phyloP scores from a whole-genome alignment of 2,329 filamentous ascomycete species.

The Talaromyces sp. region DNA sequence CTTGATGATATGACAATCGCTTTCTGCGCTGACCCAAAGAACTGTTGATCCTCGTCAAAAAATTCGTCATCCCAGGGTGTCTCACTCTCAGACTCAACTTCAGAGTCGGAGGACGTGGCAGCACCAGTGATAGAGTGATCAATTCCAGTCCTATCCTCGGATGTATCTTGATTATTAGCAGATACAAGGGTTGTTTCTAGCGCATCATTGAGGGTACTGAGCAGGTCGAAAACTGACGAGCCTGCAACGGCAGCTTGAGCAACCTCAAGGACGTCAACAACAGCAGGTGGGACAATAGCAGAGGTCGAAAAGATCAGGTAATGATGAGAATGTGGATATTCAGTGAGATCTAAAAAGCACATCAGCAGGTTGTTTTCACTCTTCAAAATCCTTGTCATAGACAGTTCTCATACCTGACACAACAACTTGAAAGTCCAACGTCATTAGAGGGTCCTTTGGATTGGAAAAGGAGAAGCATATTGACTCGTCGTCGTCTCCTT shows the following conservation, averaged over 20 bases:
- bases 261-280: conserved; percentile 38
- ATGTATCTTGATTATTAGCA: conserved; percentile 1
- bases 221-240: conserved; percentile 43
- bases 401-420: conserved; percentile 32
- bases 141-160: background rate
- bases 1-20: conserved; percentile 18
- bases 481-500: conserved; percentile 67
- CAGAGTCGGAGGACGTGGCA: background rate
- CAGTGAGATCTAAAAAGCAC: conserved; percentile 47
- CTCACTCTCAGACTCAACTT: conserved; percentile 14
- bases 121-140: background rate
- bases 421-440: conserved; percentile 34
- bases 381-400: background rate
- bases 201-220: conserved; percentile 42
- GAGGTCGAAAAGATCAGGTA: conserved; percentile 53
- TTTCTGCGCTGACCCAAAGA: conserved; percentile 8
- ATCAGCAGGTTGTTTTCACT: background rate
- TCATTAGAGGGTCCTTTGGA: conserved; percentile 21
- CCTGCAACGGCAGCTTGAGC: conserved; percentile 45
- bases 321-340: conserved; percentile 56
- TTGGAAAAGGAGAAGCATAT: conserved; percentile 56
- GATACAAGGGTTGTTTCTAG: conserved; percentile 27
- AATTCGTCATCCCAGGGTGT: conserved; percentile 14
- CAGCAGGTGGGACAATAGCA: conserved; percentile 31
- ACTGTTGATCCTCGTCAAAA: conserved; percentile 15